Conservation (phyloP, 192 early-diverging fungal species). For the Jimgerdemannia lactiflua region DNA sequence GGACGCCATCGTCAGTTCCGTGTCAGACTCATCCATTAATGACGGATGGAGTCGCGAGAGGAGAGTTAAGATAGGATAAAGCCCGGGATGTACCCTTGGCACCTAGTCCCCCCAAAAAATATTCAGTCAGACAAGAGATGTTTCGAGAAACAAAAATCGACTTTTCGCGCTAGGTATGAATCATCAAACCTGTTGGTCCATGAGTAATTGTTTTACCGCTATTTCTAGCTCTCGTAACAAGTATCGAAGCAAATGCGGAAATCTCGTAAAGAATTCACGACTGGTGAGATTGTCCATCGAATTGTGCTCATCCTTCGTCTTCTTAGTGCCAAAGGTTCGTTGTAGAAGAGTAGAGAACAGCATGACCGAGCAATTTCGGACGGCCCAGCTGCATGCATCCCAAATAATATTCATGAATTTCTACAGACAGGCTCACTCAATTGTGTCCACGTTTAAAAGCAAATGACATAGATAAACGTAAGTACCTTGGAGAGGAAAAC, state of each 20-base stretch:
- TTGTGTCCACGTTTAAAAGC: constrained; percentile 2
- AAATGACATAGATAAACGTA: not conserved
- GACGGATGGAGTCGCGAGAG: constrained; percentile 78
- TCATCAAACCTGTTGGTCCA: constrained; percentile 7
- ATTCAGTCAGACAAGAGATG: too few species aligned
- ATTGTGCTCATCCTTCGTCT: constrained; percentile 67
- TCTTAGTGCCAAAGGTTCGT: constrained; percentile 83
- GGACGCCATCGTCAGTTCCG: constrained; percentile 30
- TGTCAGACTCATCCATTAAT: constrained; percentile 38
- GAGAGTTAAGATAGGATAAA: constrained; percentile 89
- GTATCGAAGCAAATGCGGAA: constrained; percentile 76
- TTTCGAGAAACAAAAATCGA: too few species aligned
- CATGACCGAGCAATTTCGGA: constrained; percentile 93
- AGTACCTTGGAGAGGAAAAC: constrained; percentile 63
- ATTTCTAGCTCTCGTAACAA: constrained; percentile 69
- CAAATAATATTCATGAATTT: not conserved
- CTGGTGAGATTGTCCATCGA: constrained; percentile 76
- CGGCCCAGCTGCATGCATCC: constrained; percentile 65
- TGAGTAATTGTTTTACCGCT: constrained; percentile 61
- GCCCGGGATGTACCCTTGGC: constrained; percentile 72
- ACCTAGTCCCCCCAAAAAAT: not conserved
- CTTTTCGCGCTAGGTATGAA: too few species aligned
- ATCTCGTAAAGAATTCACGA: constrained; percentile 88
- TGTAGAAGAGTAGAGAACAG: constrained; percentile 84
- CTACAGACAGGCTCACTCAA: not conserved